These are phyloP conservation scores for Mortierella claussenii DNA, from an alignment of 192 early-diverging fungal genomes.

Conservation along the genomic window DNA sequence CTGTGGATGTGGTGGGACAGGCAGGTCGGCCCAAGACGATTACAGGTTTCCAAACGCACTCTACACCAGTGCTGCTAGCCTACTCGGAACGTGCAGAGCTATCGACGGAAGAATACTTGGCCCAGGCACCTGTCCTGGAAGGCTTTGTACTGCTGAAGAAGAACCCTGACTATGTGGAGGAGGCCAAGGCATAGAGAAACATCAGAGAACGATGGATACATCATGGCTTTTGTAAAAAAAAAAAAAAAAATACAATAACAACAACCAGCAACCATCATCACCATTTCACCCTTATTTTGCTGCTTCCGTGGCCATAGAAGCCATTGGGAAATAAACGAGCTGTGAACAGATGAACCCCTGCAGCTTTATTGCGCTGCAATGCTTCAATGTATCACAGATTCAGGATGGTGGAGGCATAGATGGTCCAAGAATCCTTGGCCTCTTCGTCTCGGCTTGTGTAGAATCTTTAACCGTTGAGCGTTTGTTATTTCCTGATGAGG, in stretches of 20 bases:
- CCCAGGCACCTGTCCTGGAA: conserved; percentile 88
- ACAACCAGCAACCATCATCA: neutral
- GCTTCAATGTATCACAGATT: no score
- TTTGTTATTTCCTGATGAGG: conserved; percentile 1
- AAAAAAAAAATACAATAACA: neutral
- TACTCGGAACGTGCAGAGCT: conserved; percentile 97
- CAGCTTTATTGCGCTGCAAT: no score
- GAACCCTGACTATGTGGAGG: conserved; percentile 89
- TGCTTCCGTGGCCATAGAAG: neutral
- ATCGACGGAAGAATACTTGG: conserved; percentile 96
- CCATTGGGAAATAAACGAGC: conserved; percentile 1
- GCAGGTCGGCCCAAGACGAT: conserved; percentile 99
- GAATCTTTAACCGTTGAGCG: neutral
- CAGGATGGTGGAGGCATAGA: conserved; percentile 23
- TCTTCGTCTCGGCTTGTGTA: neutral
- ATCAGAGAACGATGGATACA: neutral
- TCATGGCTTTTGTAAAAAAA: neutral
- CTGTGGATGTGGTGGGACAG: conserved; percentile 99
- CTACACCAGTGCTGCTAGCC: conserved; percentile 95
- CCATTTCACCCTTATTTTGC: neutral
- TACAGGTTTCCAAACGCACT: conserved; percentile 98
- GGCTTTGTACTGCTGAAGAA: conserved; percentile 96
- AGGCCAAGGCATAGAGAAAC: conserved; percentile 61
- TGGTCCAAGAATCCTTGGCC: conserved; percentile 30
- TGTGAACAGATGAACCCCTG: neutral